Evolutionary conservation across 768 basidiomycete genomes (phyloP).

Genomic region (Lactarius indigo): DNA sequence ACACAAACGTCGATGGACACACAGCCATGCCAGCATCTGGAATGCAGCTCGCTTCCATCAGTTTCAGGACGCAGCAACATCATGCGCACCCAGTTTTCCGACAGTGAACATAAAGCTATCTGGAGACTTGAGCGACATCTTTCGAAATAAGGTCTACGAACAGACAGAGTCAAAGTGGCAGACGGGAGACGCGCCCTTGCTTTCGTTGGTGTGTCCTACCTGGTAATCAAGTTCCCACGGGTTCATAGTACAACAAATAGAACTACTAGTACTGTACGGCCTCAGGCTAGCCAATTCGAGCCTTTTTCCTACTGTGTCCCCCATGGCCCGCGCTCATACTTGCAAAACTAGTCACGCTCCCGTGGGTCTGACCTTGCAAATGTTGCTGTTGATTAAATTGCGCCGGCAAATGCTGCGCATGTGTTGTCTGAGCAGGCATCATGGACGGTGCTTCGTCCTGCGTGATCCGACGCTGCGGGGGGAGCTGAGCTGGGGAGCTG

Average conservation of each 20-base stretch:
- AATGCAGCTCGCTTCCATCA: constrained; percentile 21
- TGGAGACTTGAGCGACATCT: constrained; percentile 32
- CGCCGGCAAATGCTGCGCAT: constrained; percentile 41
- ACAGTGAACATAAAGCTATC: constrained; percentile 91
- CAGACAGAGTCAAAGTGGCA: background rate
- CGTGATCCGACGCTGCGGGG: constrained; percentile 84
- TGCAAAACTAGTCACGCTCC: constrained; percentile 60
- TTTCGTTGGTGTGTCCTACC: background rate
- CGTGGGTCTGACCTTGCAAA: constrained; percentile 38
- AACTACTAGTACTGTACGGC: too few relatives aligned
- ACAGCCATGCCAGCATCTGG: constrained; percentile 94
- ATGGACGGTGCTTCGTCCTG: constrained; percentile 90
- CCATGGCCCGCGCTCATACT: constrained; percentile 57
- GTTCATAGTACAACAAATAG: background rate
- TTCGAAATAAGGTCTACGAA: background rate
- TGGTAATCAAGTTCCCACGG: constrained; percentile 11
- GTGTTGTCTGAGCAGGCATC: constrained; percentile 57
- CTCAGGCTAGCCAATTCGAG: constrained; percentile 43
- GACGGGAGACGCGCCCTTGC: background rate
- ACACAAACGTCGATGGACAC: constrained; percentile 27
- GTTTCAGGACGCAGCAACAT: background rate
- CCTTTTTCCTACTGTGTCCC: constrained; percentile 53
- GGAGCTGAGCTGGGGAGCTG: constrained; percentile 60
- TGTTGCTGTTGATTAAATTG: constrained; percentile 43
- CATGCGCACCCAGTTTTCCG: constrained; percentile 80